phyloP scores from a whole-genome alignment of 192 early-diverging fungal genomes.

The Backusella parvicylindrica region DNA sequence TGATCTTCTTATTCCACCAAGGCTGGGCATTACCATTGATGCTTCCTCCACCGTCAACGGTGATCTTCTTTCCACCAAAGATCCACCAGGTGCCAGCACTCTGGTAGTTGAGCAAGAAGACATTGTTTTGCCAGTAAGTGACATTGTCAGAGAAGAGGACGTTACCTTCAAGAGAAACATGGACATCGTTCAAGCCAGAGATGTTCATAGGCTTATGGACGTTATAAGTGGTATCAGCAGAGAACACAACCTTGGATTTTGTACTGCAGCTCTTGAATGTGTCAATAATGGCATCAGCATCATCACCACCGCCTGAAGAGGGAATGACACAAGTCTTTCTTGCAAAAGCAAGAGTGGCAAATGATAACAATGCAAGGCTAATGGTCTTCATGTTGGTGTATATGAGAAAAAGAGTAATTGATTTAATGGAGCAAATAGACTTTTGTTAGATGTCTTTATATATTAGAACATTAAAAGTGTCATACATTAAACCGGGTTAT shows the following conservation, averaged over 20 bases:
- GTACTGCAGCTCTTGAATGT: constrained; percentile 9
- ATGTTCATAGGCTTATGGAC: constrained; percentile 8
- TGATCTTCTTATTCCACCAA: constrained; percentile 11
- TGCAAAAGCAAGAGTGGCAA: not conserved
- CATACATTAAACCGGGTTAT: not conserved
- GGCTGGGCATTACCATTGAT: constrained; percentile 18
- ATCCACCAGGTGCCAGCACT: constrained; percentile 21
- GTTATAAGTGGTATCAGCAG: not conserved
- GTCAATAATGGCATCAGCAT: constrained; percentile 10
- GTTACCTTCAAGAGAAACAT: constrained; percentile 9
- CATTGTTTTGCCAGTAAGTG: constrained; percentile 12
- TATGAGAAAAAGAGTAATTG: not conserved
- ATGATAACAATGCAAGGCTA: not conserved
- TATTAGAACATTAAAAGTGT: not conserved
- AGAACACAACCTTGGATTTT: constrained; percentile 6
- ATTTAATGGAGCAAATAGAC: no score
- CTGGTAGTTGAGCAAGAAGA: constrained; percentile 13
- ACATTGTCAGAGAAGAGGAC: constrained; percentile 11
- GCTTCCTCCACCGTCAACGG: constrained; percentile 15
- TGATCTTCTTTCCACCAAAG: constrained; percentile 16
- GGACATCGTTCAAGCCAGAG: constrained; percentile 18
- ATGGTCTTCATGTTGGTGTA: not conserved
- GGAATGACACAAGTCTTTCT: not conserved
- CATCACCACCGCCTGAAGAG: not conserved
- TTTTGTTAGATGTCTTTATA: not conserved